These are phyloP conservation scores for Tetrahymena borealis DNA, from an alignment of 73 alveolate genomes.

Conservation along the genomic window DNA sequence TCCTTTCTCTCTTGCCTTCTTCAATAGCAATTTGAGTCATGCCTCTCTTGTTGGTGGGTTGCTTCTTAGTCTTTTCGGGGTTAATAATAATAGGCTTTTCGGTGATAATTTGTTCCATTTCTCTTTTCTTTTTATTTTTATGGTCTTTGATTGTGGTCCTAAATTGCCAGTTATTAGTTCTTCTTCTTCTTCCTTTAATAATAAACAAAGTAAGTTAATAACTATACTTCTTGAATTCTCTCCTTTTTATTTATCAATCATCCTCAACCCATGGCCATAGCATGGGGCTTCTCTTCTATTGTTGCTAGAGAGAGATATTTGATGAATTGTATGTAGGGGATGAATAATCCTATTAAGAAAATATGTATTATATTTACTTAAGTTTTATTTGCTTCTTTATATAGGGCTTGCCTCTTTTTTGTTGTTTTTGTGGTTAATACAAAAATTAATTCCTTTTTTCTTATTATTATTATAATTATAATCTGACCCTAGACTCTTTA, in stretches of 20 bases:
- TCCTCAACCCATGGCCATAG: too few relatives aligned
- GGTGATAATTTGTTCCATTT: background rate
- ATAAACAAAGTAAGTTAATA: too few relatives aligned
- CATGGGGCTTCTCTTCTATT: too few relatives aligned
- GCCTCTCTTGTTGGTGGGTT: conserved; percentile 3
- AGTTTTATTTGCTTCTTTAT: background rate
- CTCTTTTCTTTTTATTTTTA: background rate
- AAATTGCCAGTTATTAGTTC: background rate
- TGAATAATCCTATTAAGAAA: too few relatives aligned
- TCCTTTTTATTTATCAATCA: too few relatives aligned
- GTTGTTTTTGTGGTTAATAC: background rate
- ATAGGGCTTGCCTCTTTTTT: background rate
- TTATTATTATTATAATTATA: background rate
- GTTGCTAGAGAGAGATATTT: too few relatives aligned
- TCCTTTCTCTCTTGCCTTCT: background rate
- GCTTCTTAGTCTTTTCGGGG: conserved; percentile 5
- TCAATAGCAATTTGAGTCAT: background rate
- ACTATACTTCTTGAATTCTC: too few relatives aligned
- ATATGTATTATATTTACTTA: background rate
- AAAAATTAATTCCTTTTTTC: background rate
- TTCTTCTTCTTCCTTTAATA: background rate
- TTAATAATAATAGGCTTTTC: background rate
- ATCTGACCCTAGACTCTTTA: background rate
- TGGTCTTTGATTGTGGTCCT: background rate
- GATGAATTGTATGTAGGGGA: too few relatives aligned